Percentiles rank a stretch among this genome's conserved stretches.
These are phyloP conservation scores for Rhynchosporium agropyri DNA, from an alignment of 2,329 filamentous ascomycete genomes.

Conservation along the genomic window DNA sequence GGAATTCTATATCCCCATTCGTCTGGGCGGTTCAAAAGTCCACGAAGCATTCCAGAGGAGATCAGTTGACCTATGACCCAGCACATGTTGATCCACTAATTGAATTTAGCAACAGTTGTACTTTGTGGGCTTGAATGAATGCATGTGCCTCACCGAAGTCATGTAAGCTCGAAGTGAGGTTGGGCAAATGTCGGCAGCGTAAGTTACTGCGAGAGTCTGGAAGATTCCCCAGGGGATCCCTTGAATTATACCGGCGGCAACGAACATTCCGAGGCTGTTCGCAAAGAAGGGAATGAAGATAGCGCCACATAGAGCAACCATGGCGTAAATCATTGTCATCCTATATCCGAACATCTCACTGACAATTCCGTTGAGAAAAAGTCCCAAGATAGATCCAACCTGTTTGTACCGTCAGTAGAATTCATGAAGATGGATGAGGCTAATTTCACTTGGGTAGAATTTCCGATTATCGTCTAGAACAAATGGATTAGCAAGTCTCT, in stretches of 20 bases:
- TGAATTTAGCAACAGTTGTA: background rate
- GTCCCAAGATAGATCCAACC: slow-evolving; percentile 13
- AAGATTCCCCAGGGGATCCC: slow-evolving; percentile 4
- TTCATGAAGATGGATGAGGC: no score
- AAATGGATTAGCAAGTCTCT: no score
- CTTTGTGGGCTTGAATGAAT: background rate
- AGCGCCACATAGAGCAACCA: slow-evolving; percentile 2
- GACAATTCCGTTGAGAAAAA: slow-evolving; percentile 15
- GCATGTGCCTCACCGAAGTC: background rate
- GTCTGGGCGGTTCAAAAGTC: slow-evolving; percentile 45
- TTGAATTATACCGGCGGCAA: background rate
- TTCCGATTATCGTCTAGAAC: background rate
- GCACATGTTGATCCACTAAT: slow-evolving; percentile 40
- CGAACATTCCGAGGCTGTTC: slow-evolving; percentile 5
- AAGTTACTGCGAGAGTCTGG: slow-evolving; percentile 5
- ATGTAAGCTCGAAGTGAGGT: slow-evolving; percentile 7
- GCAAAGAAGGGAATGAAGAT: slow-evolving; percentile 14
- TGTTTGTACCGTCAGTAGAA: background rate
- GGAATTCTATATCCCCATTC: slow-evolving; percentile 46
- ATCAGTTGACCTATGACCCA: slow-evolving; percentile 53
- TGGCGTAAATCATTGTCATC: slow-evolving; percentile 14
- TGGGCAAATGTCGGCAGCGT: slow-evolving; percentile 7
- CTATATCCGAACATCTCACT: slow-evolving; percentile 7
- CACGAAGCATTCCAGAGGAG: slow-evolving; percentile 50
- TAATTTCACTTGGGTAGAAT: background rate